phyloP scores from a whole-genome alignment of 2,329 filamentous ascomycete species.

The Fusarium guadeloupense region DNA sequence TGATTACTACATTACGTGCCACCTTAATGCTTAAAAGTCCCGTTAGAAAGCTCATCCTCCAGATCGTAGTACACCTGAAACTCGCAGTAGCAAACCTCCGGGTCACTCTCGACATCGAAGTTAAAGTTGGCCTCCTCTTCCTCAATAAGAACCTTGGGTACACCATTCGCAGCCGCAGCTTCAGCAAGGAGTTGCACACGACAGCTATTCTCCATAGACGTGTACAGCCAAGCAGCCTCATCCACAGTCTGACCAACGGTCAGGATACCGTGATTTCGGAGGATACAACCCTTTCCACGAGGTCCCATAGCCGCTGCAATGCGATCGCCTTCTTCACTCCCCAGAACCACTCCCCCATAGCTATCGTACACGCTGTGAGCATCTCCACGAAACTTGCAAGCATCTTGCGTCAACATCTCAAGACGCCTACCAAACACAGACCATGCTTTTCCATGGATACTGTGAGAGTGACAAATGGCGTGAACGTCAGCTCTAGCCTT shows the following conservation, averaged over 20 bases:
- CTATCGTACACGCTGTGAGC: constrained; percentile 71
- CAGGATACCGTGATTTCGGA: constrained; percentile 76
- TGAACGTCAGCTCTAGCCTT: constrained; percentile 71
- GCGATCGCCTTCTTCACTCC: constrained; percentile 69
- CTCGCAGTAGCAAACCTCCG: constrained; percentile 41
- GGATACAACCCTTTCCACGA: constrained; percentile 67
- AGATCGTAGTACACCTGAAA: constrained; percentile 44
- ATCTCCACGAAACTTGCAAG: constrained; percentile 68
- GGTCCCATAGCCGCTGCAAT: constrained; percentile 70
- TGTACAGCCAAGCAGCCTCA: constrained; percentile 76
- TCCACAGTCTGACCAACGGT: constrained; percentile 77
- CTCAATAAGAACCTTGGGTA: constrained; percentile 50
- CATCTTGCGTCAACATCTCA: constrained; percentile 75
- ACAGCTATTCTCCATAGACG: constrained; percentile 72
- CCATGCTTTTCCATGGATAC: constrained; percentile 72
- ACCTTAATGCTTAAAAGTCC: constrained; percentile 33
- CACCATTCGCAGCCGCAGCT: constrained; percentile 42
- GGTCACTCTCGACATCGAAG: constrained; percentile 43
- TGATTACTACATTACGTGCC: not conserved
- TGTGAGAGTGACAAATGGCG: constrained; percentile 75
- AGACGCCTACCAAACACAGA: constrained; percentile 68
- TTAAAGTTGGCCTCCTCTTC: constrained; percentile 54
- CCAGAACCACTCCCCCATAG: constrained; percentile 60
- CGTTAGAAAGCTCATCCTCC: constrained; percentile 36
- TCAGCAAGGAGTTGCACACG: constrained; percentile 50